Base-by-base conservation (phyloP, 78 protist genomes). In the Tieghemostelium lacteum region DNA sequence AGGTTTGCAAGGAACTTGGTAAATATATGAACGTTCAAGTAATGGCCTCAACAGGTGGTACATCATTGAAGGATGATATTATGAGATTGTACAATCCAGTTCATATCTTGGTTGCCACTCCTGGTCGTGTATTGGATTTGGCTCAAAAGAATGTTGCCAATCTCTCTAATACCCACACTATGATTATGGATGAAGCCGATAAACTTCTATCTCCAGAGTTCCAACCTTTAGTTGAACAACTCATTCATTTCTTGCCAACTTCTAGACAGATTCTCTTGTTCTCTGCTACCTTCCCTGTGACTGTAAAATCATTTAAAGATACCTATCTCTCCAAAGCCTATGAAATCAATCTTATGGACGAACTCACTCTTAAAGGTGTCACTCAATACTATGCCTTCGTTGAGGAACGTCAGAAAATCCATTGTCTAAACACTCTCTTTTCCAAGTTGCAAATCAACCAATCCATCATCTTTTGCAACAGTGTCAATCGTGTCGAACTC, bases 361-460 rank as follows among this genome's bases (percentile, higher is more conserved):
- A 98, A 57, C 93, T 99, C 33, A 98, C 99, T 3, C 93, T 99
- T 40, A 95, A 96, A 74, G 99, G 99, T 19, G 96, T 98, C 58
- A 94, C 99, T 6, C 99, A 98, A 88, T 99, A 87, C 87, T 99
- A 99, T 39, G 99, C 99, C 24, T 98, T 95, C 71, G 98, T 99
- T 36, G 99, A 98, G 57, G 99, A 99, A 83, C 60, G 94, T 33
- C 98, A 98, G 74, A 99, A 99, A 75, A 96, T 99, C 14, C 98
- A 96, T 67, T 98, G 99, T 71, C 95, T 99, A 52, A 97, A 98
- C 94, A 96, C 99, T 6, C 97, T 99, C 45, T 98, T 98, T 93
- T 61, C 93, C 55, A 96, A 97, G 63, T 96, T 99, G 2, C 96
- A 96, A 63, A 97, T 99, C 97, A 97, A 98, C 94, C 99, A 99